A percentile compares a stretch with the other conserved stretches of the same genome.
Conservation (phyloP, 768 basidiomycete species). For the Rhizopogon salebrosus region DNA sequence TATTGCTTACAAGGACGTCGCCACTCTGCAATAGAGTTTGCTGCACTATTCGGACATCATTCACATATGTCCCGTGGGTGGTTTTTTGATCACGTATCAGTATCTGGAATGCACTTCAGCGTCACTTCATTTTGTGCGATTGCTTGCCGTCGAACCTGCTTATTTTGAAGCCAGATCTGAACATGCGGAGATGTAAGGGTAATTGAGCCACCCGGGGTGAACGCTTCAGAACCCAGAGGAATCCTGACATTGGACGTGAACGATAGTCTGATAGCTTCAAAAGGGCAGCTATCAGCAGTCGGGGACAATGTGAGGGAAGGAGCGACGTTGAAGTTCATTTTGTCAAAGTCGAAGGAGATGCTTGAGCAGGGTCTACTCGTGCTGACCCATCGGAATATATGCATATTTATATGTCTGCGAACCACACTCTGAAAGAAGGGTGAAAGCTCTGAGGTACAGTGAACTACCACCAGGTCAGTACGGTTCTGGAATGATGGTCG, state of each 20-base stretch:
- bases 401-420: neutral
- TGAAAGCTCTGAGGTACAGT: neutral
- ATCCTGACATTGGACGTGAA: conserved; percentile 25
- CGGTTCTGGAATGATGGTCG: neutral
- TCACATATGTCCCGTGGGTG: conserved; percentile 44
- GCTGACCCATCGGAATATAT: neutral
- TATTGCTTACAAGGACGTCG: conserved; percentile 38
- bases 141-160: conserved; percentile 28
- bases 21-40: conserved; percentile 34
- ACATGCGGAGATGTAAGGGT: conserved; percentile 40
- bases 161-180: conserved; percentile 40
- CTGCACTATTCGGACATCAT: conserved; percentile 35
- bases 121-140: neutral
- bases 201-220: conserved; percentile 27
- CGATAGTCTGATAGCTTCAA: conserved; percentile 31
- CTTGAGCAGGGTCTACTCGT: neutral
- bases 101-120: conserved; percentile 27
- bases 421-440: neutral
- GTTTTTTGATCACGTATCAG: conserved; percentile 43
- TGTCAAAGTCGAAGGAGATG: neutral
- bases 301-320: conserved; percentile 32
- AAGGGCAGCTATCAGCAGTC: conserved; percentile 32
- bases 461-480: neutral
- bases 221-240: conserved; percentile 29
- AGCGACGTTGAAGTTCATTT: conserved; percentile 21